These are phyloP conservation scores for Starmerella powellii DNA, from an alignment of 805 yeast species.

Conservation along the genomic window DNA sequence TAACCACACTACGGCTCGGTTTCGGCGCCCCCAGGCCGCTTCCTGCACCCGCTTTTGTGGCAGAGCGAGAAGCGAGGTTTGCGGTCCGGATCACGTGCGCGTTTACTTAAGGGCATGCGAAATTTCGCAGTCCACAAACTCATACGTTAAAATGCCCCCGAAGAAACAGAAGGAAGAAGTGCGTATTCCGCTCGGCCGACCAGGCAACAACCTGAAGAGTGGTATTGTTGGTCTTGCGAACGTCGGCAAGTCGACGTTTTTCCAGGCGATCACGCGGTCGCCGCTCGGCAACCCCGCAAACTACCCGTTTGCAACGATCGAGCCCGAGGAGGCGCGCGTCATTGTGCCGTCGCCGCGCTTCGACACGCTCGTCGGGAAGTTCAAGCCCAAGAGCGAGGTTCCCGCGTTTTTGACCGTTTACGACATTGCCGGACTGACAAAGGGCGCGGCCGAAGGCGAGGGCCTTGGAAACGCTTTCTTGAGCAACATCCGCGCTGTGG, in stretches of 20 bases:
- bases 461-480: conserved; percentile 97
- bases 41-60: no score
- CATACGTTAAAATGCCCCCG: conserved; percentile 48
- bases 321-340: conserved; percentile 96
- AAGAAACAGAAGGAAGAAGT: conserved; percentile 59
- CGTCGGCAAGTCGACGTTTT: conserved; percentile 93
- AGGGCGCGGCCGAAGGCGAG: conserved; percentile 93
- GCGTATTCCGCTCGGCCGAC: conserved; percentile 71
- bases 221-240: conserved; percentile 84
- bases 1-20: no score
- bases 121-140: conserved; percentile 2
- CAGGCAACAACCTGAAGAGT: conserved; percentile 57
- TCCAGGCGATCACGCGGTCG: conserved; percentile 90
- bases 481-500: conserved; percentile 93
- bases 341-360: conserved; percentile 84
- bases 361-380: conserved; percentile 59
- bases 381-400: conserved; percentile 69
- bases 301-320: conserved; percentile 95
- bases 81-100: no score
- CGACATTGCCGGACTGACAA: conserved; percentile 96
- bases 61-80: no score
- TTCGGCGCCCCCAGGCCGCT: no score
- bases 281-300: conserved; percentile 94
- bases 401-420: conserved; percentile 89
- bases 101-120: conserved; percentile 2